These are phyloP conservation scores for Paraphoma sp. DNA, from an alignment of 2,329 filamentous ascomycete species.

Conservation along the genomic window DNA sequence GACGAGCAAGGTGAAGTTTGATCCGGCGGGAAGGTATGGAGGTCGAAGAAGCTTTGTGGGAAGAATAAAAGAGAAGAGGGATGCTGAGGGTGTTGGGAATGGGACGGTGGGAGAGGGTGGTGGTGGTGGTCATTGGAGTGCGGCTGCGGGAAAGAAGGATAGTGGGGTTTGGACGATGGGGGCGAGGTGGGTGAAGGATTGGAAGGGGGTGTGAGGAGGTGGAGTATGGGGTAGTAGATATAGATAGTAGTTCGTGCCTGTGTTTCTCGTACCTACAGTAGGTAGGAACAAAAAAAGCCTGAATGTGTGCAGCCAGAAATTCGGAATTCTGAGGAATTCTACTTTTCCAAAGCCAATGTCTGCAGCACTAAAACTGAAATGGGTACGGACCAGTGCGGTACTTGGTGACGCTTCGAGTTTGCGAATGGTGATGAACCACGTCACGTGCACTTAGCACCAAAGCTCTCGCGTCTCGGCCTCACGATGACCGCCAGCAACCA, in stretches of 20 bases:
- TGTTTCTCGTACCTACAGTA: too few species aligned
- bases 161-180: slow-evolving; percentile 5
- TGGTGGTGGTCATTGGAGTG: neutral
- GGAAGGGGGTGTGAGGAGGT: slow-evolving; percentile 3
- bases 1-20: slow-evolving; percentile 1
- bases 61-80: neutral
- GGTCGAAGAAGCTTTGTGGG: slow-evolving; percentile 7
- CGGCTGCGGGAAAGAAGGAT: neutral
- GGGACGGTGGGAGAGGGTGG: neutral
- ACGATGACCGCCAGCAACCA: slow-evolving; percentile 16
- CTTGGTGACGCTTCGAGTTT: too few species aligned
- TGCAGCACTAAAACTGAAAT: too few species aligned
- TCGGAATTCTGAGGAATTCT: too few species aligned
- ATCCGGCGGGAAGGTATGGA: slow-evolving; percentile 8
- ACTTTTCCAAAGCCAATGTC: too few species aligned
- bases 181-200: slow-evolving; percentile 12
- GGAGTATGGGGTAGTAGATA: neutral
- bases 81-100: neutral
- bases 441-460: slow-evolving; percentile 10
- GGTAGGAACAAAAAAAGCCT: too few species aligned
- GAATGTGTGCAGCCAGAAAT: too few species aligned
- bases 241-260: too few species aligned
- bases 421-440: neutral
- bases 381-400: too few species aligned
- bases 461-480: slow-evolving; percentile 16